Conservation (phyloP, 2,329 filamentous ascomycete genomes). For the Raffaelea ambrosiae region DNA sequence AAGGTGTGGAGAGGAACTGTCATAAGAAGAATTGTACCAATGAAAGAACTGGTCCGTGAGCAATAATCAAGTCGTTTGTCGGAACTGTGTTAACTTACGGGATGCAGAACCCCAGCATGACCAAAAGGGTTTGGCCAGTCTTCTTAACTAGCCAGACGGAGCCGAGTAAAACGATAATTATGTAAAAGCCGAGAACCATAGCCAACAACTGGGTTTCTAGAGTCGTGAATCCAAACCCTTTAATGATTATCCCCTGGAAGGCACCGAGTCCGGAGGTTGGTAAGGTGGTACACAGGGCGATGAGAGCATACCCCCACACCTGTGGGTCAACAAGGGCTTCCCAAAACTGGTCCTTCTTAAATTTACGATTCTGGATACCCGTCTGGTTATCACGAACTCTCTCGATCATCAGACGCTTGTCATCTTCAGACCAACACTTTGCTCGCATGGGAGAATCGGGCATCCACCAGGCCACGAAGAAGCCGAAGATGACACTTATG, state of each 20-base stretch:
- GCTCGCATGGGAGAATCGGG: conserved; percentile 65
- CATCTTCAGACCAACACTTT: conserved; percentile 57
- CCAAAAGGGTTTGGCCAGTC: conserved; percentile 57
- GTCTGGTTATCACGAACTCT: conserved; percentile 53
- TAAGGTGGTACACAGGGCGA: conserved; percentile 63
- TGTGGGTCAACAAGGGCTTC: conserved; percentile 57
- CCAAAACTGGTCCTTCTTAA: conserved; percentile 35
- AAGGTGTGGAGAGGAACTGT: conserved; percentile 45
- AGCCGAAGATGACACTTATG: conserved; percentile 54
- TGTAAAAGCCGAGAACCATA: conserved; percentile 68
- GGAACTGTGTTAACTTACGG: no score
- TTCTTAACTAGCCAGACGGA: conserved; percentile 60
- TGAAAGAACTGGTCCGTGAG: no score
- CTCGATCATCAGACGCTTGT: conserved; percentile 56
- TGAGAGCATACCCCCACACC: conserved; percentile 54
- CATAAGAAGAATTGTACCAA: conserved; percentile 66
- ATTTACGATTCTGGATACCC: conserved; percentile 46
- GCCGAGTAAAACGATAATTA: conserved; percentile 59
- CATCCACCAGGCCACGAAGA: conserved; percentile 55
- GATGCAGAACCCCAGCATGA: conserved; percentile 58
- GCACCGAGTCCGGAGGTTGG: conserved; percentile 65
- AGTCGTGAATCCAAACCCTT: conserved; percentile 54
- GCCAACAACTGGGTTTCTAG: conserved; percentile 65
- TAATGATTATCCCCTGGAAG: conserved; percentile 69
- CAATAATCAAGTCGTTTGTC: no score